Conservation (phyloP, 192 early-diverging fungal species). For the Chytriomyces sp. region DNA sequence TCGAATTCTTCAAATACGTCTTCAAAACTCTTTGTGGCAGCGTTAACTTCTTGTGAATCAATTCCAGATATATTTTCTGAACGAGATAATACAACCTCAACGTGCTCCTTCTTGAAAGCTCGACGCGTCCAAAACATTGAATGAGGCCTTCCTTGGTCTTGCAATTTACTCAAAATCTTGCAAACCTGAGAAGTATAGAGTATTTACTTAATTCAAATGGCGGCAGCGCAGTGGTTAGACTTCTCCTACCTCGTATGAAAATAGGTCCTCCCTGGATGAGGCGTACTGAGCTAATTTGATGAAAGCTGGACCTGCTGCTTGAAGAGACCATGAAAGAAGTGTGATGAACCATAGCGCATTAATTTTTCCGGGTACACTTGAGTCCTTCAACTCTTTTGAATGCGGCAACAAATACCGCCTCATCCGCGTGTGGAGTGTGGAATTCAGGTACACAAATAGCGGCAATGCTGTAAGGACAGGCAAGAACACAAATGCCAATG, state of each 20-base stretch:
- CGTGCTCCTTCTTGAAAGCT: constrained; percentile 51
- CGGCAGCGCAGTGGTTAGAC: neutral
- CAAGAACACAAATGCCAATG: constrained; percentile 66
- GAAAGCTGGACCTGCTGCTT: constrained; percentile 90
- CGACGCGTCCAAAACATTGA: constrained; percentile 65
- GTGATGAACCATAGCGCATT: constrained; percentile 82
- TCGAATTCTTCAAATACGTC: constrained; percentile 81
- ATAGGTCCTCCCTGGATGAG: constrained; percentile 83
- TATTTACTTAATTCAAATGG: constrained; percentile 52
- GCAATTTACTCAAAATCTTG: constrained; percentile 72
- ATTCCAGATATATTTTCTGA: neutral
- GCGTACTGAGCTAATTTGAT: constrained; percentile 94
- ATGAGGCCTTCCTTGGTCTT: constrained; percentile 80
- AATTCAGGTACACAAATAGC: constrained; percentile 35
- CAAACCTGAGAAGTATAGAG: constrained; percentile 62
- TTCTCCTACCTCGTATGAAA: constrained; percentile 6
- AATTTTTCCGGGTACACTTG: neutral
- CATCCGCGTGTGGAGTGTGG: neutral
- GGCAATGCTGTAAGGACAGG: constrained; percentile 69
- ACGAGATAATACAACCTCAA: constrained; percentile 50
- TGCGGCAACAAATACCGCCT: too few relatives aligned
- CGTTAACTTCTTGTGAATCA: constrained; percentile 29
- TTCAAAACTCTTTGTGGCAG: too few relatives aligned
- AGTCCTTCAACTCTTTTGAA: neutral
- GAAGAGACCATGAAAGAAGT: constrained; percentile 76